These are phyloP conservation scores for Jimgerdemannia flammicorona DNA, from an alignment of 192 early-diverging fungal species.

Conservation along the genomic window DNA sequence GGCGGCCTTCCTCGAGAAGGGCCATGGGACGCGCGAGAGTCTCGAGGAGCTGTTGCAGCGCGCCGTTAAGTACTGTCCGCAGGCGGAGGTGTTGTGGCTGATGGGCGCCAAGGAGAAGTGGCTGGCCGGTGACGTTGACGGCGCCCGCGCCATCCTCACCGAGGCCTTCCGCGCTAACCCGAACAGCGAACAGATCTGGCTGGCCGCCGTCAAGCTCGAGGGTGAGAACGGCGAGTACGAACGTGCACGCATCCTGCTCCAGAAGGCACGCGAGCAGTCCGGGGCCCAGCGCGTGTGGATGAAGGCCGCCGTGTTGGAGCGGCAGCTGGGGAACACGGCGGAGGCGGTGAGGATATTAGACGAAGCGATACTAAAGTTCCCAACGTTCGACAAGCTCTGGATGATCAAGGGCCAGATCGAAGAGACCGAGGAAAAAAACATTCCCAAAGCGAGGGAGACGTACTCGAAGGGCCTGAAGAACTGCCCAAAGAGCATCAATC, in stretches of 20 bases:
- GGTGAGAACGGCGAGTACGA: slow-evolving; percentile 79
- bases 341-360: slow-evolving; percentile 67
- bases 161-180: slow-evolving; percentile 90
- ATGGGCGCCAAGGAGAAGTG: slow-evolving; percentile 97
- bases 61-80: slow-evolving; percentile 86
- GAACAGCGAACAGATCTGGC: slow-evolving; percentile 87
- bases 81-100: slow-evolving; percentile 92
- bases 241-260: slow-evolving; percentile 72
- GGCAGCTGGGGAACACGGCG: slow-evolving; percentile 62
- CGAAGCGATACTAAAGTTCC: slow-evolving; percentile 65
- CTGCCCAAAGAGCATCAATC: slow-evolving; percentile 68
- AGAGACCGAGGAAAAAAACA: slow-evolving; percentile 49
- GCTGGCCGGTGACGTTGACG: slow-evolving; percentile 75
- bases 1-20: slow-evolving; percentile 85
- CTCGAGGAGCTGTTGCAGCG: slow-evolving; percentile 78
- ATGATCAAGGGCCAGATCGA: slow-evolving; percentile 87
- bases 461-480: slow-evolving; percentile 67
- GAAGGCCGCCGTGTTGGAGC: slow-evolving; percentile 86
- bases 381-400: slow-evolving; percentile 86
- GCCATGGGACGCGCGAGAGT: slow-evolving; percentile 69
- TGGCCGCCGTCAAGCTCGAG: slow-evolving; percentile 96
- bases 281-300: slow-evolving; percentile 91
- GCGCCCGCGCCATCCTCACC: slow-evolving; percentile 79
- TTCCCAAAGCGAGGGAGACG: slow-evolving; percentile 64
- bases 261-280: slow-evolving; percentile 68